Conservation (phyloP, 1,284 basidiomycete species). For the Anthracocystis setariae region DNA sequence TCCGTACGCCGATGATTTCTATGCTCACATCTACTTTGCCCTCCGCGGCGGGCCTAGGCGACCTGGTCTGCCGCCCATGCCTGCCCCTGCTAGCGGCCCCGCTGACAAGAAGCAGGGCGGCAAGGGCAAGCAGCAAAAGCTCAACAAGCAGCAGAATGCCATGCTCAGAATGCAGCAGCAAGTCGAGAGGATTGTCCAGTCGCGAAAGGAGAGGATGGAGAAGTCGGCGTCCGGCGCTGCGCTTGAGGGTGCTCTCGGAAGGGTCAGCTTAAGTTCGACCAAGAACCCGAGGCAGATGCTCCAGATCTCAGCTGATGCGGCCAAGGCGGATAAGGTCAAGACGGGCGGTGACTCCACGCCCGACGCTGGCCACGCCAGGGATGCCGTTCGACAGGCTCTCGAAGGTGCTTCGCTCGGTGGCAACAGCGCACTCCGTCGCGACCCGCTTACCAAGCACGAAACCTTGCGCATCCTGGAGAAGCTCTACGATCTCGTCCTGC, state of each 20-base stretch:
- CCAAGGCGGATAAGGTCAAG: slow-evolving; percentile 32
- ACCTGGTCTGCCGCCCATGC: slow-evolving; percentile 33
- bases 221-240: slow-evolving; percentile 57
- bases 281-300: slow-evolving; percentile 93
- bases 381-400: slow-evolving; percentile 62
- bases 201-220: slow-evolving; percentile 76
- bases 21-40: slow-evolving; percentile 93
- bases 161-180: slow-evolving; percentile 98
- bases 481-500: slow-evolving; percentile 84
- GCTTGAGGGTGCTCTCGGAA: slow-evolving; percentile 94
- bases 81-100: slow-evolving; percentile 14
- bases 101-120: slow-evolving; percentile 36
- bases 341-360: slow-evolving; percentile 24
- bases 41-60: slow-evolving; percentile 74
- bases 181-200: slow-evolving; percentile 94
- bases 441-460: slow-evolving; percentile 79
- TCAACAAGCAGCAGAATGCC: slow-evolving; percentile 77
- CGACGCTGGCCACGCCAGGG: slow-evolving; percentile 37
- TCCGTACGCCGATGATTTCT: slow-evolving; percentile 97
- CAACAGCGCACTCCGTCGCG: slow-evolving; percentile 67
- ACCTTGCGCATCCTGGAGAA: slow-evolving; percentile 83
- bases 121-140: slow-evolving; percentile 51
- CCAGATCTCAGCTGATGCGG: slow-evolving; percentile 75
- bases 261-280: slow-evolving; percentile 88
- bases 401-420: slow-evolving; percentile 57